Base-by-base conservation (phyloP, 495 filamentous ascomycete species). In the Aspergillus panamensis region DNA sequence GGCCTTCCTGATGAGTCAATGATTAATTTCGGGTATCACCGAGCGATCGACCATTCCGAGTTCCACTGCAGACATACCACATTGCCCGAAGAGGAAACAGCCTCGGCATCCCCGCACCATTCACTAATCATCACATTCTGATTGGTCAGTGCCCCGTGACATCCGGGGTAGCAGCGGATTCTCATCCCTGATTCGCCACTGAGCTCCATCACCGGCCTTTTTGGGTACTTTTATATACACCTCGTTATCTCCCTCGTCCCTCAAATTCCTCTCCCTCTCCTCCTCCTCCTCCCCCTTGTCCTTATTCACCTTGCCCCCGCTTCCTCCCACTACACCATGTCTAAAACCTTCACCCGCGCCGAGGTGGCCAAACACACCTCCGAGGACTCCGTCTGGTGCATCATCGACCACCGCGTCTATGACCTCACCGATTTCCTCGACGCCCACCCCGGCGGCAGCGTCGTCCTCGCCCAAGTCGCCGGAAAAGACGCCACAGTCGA, bases 331-430 rank as follows among this genome's bases (percentile, higher is more conserved):
- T 7, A 3, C 43, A 51, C 25, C 53, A 67, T 67, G 65, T 54
- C 65, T 30, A 58, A 73, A 66, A 67, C 61, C 14, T 68, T 77
- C 50, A 71, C 71, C 44, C 75, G 75, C 51, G 75, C 64, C 47
- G 79, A 84, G 52, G 78, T 84, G 31, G 72, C 70, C 45, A 70
- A 78, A 50, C 82, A 85, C 72, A 81, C 76, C 61, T 77, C 74
- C 32, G 71, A 80, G 52, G 74, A 78, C 33, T 82, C 84, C 58
- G 55, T 78, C 52, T 84, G 83, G 82, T 77, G 84, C 53, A 76
- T 82, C 31, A 75, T 85, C 61, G 80, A 84, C 67, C 77, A 80
- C 64, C 76, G 77, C 60, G 83, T 86, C 31, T 85, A 84, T 67
- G 72, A 86, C 59, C 70, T 84, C n/a, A 77, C 84, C 6, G 73